Evolutionary conservation across 805 yeast genomes (phyloP).

Genomic region (Candida arabinofermentans): DNA sequence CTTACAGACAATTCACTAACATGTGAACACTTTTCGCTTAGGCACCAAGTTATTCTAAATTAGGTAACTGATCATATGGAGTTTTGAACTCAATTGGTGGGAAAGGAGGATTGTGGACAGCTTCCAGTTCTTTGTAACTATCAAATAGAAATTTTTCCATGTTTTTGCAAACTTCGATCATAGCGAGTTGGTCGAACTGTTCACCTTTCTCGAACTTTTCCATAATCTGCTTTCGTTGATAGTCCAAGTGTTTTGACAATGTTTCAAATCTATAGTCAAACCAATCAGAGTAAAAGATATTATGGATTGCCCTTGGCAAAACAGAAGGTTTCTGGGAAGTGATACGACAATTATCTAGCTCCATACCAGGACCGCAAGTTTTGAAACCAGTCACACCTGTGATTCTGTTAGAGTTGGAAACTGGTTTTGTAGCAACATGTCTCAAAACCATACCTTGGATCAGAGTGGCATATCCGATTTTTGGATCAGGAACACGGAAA

Average conservation of each 20-base stretch:
- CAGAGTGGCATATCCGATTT: slow-evolving; percentile 37
- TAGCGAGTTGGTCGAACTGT: not conserved
- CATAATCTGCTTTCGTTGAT: slow-evolving; percentile 11
- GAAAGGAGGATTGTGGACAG: slow-evolving; percentile 13
- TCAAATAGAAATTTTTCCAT: slow-evolving; percentile 21
- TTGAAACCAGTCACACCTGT: slow-evolving; percentile 25
- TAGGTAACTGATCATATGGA: slow-evolving; percentile 11
- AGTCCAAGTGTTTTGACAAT: slow-evolving; percentile 18
- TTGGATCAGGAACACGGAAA: slow-evolving; percentile 31
- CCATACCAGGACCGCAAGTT: slow-evolving; percentile 20
- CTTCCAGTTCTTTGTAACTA: slow-evolving; percentile 27
- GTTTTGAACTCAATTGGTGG: slow-evolving; percentile 14
- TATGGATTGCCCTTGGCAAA: slow-evolving; percentile 24
- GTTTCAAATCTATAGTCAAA: slow-evolving; percentile 23
- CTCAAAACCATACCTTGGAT: slow-evolving; percentile 32
- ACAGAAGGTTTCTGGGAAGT: slow-evolving; percentile 27
- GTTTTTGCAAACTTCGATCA: slow-evolving; percentile 19
- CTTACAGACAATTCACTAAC: too few relatives aligned
- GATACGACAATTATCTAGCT: slow-evolving; percentile 24
- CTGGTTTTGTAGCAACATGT: slow-evolving; percentile 33
- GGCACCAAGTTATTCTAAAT: too few relatives aligned
- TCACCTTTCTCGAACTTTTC: slow-evolving; percentile 2
- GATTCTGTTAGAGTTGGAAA: slow-evolving; percentile 25
- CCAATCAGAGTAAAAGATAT: slow-evolving; percentile 29
- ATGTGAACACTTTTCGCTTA: too few relatives aligned